Conservation (phyloP, 1,284 basidiomycete genomes). For the Tylopilus orsonianus region DNA sequence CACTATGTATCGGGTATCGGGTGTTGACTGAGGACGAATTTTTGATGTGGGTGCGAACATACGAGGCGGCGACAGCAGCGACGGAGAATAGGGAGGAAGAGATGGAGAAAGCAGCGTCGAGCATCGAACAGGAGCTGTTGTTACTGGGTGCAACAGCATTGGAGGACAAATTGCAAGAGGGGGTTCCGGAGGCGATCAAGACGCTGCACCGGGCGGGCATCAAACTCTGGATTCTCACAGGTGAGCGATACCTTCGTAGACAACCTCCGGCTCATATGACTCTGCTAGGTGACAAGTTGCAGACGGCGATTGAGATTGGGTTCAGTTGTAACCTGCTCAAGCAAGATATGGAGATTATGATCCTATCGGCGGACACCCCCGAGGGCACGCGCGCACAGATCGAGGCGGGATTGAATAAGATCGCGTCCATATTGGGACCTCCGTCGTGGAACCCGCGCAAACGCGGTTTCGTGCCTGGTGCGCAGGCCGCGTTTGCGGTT, state of each 20-base stretch:
- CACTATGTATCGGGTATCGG: conserved; percentile 87
- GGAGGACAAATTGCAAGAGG: conserved; percentile 96
- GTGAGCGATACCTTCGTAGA: conserved; percentile 34
- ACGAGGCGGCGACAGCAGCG: conserved; percentile 79
- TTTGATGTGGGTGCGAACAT: conserved; percentile 74
- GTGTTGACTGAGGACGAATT: conserved; percentile 85
- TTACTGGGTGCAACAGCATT: conserved; percentile 94
- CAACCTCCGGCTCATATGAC: neutral
- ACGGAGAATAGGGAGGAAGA: conserved; percentile 84
- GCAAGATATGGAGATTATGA: conserved; percentile 94
- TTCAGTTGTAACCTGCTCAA: conserved; percentile 93
- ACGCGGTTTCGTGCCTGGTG: conserved; percentile 68
- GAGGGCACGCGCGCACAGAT: conserved; percentile 83
- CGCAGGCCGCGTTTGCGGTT: conserved; percentile 80
- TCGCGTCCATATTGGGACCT: conserved; percentile 76
- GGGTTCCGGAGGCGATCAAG: conserved; percentile 95
- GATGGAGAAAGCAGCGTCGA: conserved; percentile 84
- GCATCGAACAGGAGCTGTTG: conserved; percentile 78
- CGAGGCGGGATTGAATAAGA: conserved; percentile 93
- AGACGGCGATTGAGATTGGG: conserved; percentile 96
- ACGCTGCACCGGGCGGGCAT: conserved; percentile 91
- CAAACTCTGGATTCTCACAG: conserved; percentile 95
- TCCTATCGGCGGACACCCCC: conserved; percentile 81
- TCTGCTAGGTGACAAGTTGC: conserved; percentile 85
- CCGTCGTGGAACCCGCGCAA: conserved; percentile 55